Evolutionary conservation across 2,329 filamentous ascomycete species (phyloP).

Genomic region (Harringtonia aguacate): DNA sequence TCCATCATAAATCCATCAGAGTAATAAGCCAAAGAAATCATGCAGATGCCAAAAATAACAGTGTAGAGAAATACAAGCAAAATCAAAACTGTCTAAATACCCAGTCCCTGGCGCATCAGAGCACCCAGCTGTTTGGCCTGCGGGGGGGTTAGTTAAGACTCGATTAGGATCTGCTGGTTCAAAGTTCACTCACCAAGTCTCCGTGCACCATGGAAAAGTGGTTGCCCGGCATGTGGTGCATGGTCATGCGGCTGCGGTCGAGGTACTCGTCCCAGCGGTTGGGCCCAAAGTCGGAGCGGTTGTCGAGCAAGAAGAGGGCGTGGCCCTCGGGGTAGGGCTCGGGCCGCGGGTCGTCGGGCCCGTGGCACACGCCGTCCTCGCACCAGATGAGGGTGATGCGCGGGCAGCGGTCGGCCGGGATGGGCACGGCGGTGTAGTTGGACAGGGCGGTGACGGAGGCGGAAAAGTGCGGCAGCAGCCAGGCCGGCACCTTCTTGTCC

Average conservation of each 20-base stretch:
- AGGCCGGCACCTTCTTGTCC: conserved; percentile 55
- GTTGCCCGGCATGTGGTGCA: conserved; percentile 58
- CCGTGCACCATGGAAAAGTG: conserved; percentile 72
- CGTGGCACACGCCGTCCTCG: conserved; percentile 60
- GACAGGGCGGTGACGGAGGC: conserved; percentile 58
- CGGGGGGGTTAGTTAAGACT: no score
- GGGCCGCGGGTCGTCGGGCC: conserved; percentile 53
- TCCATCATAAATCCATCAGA: no score
- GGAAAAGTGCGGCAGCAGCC: conserved; percentile 64
- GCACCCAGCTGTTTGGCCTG: no score
- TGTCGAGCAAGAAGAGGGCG: conserved; percentile 61
- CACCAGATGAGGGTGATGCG: conserved; percentile 60
- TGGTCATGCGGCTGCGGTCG: conserved; percentile 49
- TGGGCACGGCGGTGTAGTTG: conserved; percentile 55
- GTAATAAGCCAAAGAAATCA: background rate
- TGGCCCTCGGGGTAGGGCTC: conserved; percentile 48
- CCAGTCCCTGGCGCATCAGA: no score
- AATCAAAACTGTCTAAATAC: no score
- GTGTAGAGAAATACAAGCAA: no score
- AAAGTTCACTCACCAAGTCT: conserved; percentile 27
- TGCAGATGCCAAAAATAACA: background rate
- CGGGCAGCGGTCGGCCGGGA: conserved; percentile 47
- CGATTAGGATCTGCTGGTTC: no score
- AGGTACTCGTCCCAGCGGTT: conserved; percentile 62
- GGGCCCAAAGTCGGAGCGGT: conserved; percentile 59